Percentiles rank a stretch among this genome's conserved stretches.
phyloP scores from a whole-genome alignment of 228 moss, liverwort and hornwort genomes.

The Sphagnum fallax region DNA sequence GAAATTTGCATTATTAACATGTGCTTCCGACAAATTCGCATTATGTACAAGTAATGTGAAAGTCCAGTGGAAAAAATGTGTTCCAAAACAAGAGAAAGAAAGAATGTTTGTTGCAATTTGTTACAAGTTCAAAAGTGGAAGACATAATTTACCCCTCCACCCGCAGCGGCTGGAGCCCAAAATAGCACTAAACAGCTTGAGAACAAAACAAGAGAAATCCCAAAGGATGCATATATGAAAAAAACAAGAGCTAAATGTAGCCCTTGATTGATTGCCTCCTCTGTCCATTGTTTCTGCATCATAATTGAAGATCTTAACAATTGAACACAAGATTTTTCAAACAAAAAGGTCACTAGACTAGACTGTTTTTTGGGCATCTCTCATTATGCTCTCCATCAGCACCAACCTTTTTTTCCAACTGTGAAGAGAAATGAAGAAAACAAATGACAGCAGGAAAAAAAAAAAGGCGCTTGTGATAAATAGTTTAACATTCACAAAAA shows the following conservation, averaged over 20 bases:
- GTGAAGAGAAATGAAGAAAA: too few relatives aligned
- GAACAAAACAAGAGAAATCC: conserved; percentile 49
- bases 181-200: conserved; percentile 77
- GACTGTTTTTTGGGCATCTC: neutral
- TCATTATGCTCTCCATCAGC: neutral
- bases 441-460: too few relatives aligned
- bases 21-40: too few relatives aligned
- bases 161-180: conserved; percentile 86
- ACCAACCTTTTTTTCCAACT: neutral
- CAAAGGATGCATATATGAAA: conserved; percentile 56
- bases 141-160: conserved; percentile 64
- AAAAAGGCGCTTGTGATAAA: too few relatives aligned
- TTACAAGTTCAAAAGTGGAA: too few relatives aligned
- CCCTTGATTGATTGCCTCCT: conserved; percentile 48
- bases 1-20: too few relatives aligned
- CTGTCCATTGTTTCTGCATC: conserved; percentile 61
- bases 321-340: neutral
- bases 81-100: too few relatives aligned
- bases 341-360: neutral
- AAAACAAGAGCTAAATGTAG: conserved; percentile 52
- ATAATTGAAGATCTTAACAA: neutral
- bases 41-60: too few relatives aligned
- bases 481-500: too few relatives aligned
- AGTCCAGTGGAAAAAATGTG: too few relatives aligned
- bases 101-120: too few relatives aligned